Evolutionary conservation across 1,284 basidiomycete genomes (phyloP).

Genomic region (Melampsora larici-populina): DNA sequence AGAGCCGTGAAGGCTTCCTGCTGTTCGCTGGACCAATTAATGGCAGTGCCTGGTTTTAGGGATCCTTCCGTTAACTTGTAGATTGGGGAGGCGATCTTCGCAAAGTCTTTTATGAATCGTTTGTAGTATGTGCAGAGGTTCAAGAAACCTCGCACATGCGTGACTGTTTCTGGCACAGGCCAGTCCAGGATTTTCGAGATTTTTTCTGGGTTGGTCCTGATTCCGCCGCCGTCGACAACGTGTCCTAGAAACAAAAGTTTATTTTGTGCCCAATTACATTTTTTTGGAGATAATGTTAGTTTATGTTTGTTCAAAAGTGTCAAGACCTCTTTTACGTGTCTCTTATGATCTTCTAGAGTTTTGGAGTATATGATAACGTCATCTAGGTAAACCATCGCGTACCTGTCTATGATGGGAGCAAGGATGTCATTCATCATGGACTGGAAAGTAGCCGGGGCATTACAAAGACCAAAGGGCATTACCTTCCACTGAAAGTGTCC

Average conservation of each 20-base stretch:
- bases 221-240: neutral
- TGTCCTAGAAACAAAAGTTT: slow-evolving; percentile 4
- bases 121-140: slow-evolving; percentile 10
- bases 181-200: neutral
- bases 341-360: neutral
- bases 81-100: neutral
- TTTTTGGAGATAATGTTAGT: neutral
- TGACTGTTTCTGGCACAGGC: neutral
- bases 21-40: slow-evolving; percentile 11
- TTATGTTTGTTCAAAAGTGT: neutral
- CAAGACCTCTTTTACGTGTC: neutral
- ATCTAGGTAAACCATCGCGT: slow-evolving; percentile 11
- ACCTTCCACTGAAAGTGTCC: slow-evolving; percentile 4
- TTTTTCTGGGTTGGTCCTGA: neutral
- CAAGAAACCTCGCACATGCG: too few relatives aligned
- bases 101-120: slow-evolving; percentile 10
- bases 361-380: slow-evolving; percentile 6
- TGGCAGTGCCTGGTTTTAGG: neutral
- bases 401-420: neutral
- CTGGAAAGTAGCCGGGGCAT: too few relatives aligned
- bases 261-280: slow-evolving; percentile 10
- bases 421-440: too few relatives aligned
- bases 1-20: neutral
- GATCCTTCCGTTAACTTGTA: slow-evolving; percentile 12
- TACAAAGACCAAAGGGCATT: too few relatives aligned